Evolutionary conservation across 2,329 filamentous ascomycete genomes (phyloP).

Genomic region (Colletotrichum lindemuthianum): DNA sequence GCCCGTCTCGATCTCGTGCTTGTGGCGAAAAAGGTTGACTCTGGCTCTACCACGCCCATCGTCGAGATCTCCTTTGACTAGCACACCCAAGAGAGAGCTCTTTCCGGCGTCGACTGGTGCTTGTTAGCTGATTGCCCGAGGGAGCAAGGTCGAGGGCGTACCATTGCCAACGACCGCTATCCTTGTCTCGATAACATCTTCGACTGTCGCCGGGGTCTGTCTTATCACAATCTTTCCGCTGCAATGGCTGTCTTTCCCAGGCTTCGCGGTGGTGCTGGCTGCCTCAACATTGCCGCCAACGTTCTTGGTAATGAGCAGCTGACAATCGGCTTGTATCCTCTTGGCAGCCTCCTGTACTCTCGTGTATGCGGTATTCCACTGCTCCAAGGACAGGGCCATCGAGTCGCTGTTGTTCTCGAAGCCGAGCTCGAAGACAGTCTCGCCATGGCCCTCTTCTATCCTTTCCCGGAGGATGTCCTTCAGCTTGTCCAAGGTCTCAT

Average conservation of each 20-base stretch:
- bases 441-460: constrained; percentile 85
- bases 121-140: neutral
- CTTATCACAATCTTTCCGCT: constrained; percentile 90
- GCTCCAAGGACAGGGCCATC: constrained; percentile 77
- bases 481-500: constrained; percentile 71
- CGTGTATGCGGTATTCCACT: constrained; percentile 79
- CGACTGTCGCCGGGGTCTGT: constrained; percentile 75
- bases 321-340: constrained; percentile 76
- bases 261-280: constrained; percentile 60
- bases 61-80: constrained; percentile 95
- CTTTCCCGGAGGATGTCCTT: constrained; percentile 73
- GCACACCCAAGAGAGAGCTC: constrained; percentile 92
- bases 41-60: constrained; percentile 94
- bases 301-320: constrained; percentile 88
- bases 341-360: constrained; percentile 74
- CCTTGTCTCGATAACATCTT: constrained; percentile 93
- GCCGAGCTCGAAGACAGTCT: constrained; percentile 91
- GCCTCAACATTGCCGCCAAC: constrained; percentile 83
- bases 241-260: constrained; percentile 75
- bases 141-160: constrained; percentile 45
- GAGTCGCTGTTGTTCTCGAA: constrained; percentile 89
- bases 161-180: constrained; percentile 97
- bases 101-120: constrained; percentile 94
- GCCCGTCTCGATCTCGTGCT: constrained; percentile 96
- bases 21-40: constrained; percentile 96